These are phyloP conservation scores for Carex arenaria DNA, from an alignment of 202 grass and related monocot species.

Conservation along the genomic window DNA sequence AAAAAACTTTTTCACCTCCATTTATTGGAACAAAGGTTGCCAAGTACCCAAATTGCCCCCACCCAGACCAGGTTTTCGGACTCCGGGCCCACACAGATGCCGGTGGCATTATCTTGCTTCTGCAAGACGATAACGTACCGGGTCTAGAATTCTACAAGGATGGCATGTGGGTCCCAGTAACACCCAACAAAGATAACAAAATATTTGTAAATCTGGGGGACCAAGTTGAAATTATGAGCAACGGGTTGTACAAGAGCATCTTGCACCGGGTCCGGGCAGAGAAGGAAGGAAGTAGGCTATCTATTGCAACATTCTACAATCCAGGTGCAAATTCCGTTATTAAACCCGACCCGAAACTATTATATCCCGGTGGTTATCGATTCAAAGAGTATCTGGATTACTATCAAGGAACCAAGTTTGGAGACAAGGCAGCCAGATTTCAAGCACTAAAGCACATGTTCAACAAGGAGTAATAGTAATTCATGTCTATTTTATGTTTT, in stretches of 20 bases:
- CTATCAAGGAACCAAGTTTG: constrained; percentile 76
- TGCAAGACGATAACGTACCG: constrained; percentile 74
- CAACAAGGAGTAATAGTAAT: background rate
- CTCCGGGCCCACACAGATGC: constrained; percentile 88
- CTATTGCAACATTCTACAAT: constrained; percentile 92
- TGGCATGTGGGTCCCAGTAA: constrained; percentile 49
- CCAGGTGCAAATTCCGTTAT: constrained; percentile 44
- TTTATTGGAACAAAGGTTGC: constrained; percentile 90
- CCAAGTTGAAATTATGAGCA: constrained; percentile 85
- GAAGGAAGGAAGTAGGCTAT: constrained; percentile 42
- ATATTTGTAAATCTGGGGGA: constrained; percentile 92
- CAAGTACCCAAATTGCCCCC: constrained; percentile 69
- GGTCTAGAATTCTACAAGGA: constrained; percentile 69
- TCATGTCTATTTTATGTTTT: background rate
- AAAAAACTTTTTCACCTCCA: constrained; percentile 51
- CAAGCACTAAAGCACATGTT: constrained; percentile 48
- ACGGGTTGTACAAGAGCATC: constrained; percentile 63
- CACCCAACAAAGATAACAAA: constrained; percentile 25
- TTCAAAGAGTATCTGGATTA: constrained; percentile 79
- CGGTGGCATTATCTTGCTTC: constrained; percentile 82
- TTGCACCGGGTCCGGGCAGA: constrained; percentile 54
- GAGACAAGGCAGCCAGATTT: constrained; percentile 62
- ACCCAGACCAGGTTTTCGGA: constrained; percentile 55
- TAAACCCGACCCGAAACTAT: constrained; percentile 27
- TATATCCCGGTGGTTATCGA: constrained; percentile 61